A percentile compares a stretch with the other conserved stretches of the same genome.
Conservation (phyloP, 305 asterid species). For the Euphrasia arctica region DNA sequence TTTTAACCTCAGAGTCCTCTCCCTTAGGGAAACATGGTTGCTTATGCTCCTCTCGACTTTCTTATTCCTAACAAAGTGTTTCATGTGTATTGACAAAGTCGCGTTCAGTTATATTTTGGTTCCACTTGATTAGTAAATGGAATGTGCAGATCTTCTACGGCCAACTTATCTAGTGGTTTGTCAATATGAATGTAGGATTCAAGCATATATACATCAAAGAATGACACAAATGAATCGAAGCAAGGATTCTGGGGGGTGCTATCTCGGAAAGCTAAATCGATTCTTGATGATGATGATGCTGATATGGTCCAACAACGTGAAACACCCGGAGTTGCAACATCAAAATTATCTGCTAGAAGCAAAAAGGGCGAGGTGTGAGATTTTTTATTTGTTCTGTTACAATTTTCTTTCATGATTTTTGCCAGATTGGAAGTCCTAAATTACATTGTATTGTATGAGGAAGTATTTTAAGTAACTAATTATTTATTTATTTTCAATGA, state of each 20-base stretch:
- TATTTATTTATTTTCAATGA: neutral
- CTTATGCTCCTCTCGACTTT: slow-evolving; percentile 6
- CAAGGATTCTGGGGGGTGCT: slow-evolving; percentile 91
- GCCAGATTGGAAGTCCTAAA: neutral
- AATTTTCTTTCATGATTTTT: slow-evolving; percentile 21
- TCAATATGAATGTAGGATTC: slow-evolving; percentile 47
- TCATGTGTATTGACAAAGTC: neutral
- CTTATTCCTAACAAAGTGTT: slow-evolving; percentile 5
- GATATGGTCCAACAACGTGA: slow-evolving; percentile 39
- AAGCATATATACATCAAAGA: slow-evolving; percentile 47
- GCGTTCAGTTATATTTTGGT: slow-evolving; percentile 13
- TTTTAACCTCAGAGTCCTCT: too few species aligned
- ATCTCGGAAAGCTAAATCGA: slow-evolving; percentile 84
- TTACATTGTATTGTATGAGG: neutral
- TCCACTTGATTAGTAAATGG: too few species aligned
- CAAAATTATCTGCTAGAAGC: slow-evolving; percentile 48
- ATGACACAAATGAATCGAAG: slow-evolving; percentile 53
- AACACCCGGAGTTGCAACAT: slow-evolving; percentile 39
- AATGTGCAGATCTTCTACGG: too few species aligned
- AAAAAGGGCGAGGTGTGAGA: slow-evolving; percentile 54
- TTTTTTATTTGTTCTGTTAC: neutral
- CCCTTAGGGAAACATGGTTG: too few species aligned
- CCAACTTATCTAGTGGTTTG: slow-evolving; percentile 2
- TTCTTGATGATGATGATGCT: slow-evolving; percentile 53
- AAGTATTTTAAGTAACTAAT: slow-evolving; percentile 3